These are phyloP conservation scores for Dipodascopsis tothii DNA, from an alignment of 805 yeast genomes.

Conservation along the genomic window DNA sequence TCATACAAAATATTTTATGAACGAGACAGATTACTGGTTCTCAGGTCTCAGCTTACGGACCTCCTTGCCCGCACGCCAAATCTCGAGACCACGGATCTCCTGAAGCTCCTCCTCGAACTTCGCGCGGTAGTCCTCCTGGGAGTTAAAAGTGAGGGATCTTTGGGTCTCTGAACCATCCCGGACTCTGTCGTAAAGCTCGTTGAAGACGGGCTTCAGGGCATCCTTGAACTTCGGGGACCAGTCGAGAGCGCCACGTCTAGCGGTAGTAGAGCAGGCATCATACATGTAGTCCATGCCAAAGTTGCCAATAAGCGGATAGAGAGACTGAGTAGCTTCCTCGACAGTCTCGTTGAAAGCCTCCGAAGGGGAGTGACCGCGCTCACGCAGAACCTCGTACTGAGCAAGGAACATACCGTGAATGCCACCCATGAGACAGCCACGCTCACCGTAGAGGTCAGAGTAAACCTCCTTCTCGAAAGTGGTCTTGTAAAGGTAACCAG, in stretches of 20 bases:
- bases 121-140: slow-evolving; percentile 95
- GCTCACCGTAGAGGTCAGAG: slow-evolving; percentile 99
- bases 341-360: slow-evolving; percentile 99
- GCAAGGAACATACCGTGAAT: slow-evolving; percentile 99
- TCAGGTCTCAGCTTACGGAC: slow-evolving; percentile 99
- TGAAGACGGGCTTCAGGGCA: slow-evolving; percentile 96
- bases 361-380: slow-evolving; percentile 98
- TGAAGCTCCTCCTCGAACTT: slow-evolving; percentile 89
- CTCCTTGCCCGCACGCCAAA: slow-evolving; percentile 99
- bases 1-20: too few species aligned
- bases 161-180: slow-evolving; percentile 95
- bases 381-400: slow-evolving; percentile 98
- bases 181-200: slow-evolving; percentile 89
- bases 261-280: slow-evolving; percentile 99
- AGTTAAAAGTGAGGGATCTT: slow-evolving; percentile 97
- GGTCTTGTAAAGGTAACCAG: slow-evolving; percentile 99
- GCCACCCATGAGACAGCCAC: slow-evolving; percentile 99
- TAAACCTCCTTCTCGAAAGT: slow-evolving; percentile 98
- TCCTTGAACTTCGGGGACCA: slow-evolving; percentile 99
- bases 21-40: slow-evolving; percentile 49
- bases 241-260: slow-evolving; percentile 99
- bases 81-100: slow-evolving; percentile 93
- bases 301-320: slow-evolving; percentile 97
- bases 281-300: slow-evolving; percentile 99
- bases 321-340: slow-evolving; percentile 99